Evolutionary conservation across 768 basidiomycete species (phyloP), one percentile per base, ranked within the genome.

Genomic region (Russula virescens): DNA sequence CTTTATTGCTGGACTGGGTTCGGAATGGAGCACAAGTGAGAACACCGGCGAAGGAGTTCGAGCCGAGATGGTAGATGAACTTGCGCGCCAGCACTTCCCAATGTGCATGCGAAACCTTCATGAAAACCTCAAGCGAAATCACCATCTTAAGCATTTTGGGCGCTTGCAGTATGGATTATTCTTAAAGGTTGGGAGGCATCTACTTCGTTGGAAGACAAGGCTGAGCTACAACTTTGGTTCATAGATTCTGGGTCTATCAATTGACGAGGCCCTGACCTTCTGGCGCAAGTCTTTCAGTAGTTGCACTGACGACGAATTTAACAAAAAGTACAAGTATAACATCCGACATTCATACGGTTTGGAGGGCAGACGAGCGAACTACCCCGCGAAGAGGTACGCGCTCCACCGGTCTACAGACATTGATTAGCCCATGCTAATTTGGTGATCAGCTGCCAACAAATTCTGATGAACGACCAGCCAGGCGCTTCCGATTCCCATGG

Each of bases 271-370:
- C 1, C 73, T 98, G 51, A 76, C 81, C 11, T 99, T 97, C 74
- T 99, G 97, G 97, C 80, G 92, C 58, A 90, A 86, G 71, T 87
- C 90, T 26, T 97, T 96, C 72, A 84, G 74, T 65, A 78, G 75
- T 28, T 84, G 92, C 58, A 85, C 87, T 11, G 96, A 98, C 62
- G 94, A 98, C 75, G 88, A 93, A 72, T 99, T 98, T 76, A 96
- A 95, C 78, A 99, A 98, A 72, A 91, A 97, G 71, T 88, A 98
- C 80, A 88, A 85, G 69, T 99, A 99, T 73, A 99, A 98, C 67
- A 94, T 99, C 69, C 87, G 96, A 49, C 97, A 99, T 72, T 87
- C 86, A 5, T 99, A 87, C 69, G 97, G 97, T 42, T 76, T 97
- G 55, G 97, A 98, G 72, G 97, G 97, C 11, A 92, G 89, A 73